These are phyloP conservation scores for Blumeriella jaapii DNA, from an alignment of 2,329 filamentous ascomycete species.

Conservation along the genomic window DNA sequence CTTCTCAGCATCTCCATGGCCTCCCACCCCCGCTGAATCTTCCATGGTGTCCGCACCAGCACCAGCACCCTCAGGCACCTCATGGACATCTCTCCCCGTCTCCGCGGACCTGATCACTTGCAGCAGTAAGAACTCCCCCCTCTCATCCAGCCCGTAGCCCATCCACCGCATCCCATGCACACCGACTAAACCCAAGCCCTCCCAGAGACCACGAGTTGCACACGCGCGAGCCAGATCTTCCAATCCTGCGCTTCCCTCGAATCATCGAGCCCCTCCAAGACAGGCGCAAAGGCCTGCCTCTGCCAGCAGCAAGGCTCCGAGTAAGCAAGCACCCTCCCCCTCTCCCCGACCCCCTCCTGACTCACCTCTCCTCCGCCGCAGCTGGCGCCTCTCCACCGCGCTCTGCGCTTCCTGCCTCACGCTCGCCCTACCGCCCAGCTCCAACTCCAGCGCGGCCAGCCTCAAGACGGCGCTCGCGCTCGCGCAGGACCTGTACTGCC, in stretches of 20 bases:
- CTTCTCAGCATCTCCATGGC: background rate
- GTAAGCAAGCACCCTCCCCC: background rate
- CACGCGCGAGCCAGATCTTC: too few relatives aligned
- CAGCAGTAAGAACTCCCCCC: background rate
- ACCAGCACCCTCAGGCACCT: background rate
- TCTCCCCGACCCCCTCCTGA: background rate
- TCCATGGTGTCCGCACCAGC: background rate
- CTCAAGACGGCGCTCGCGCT: background rate
- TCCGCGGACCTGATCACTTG: background rate
- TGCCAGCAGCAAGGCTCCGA: slow-evolving; percentile 1
- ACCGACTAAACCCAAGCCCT: background rate
- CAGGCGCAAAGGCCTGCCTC: slow-evolving; percentile 4
- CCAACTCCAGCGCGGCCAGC: background rate
- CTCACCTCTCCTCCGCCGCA: background rate
- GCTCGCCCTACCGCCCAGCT: background rate
- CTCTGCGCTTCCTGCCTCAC: slow-evolving; percentile 1
- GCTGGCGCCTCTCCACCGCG: slow-evolving; percentile 1
- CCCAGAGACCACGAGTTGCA: too few relatives aligned
- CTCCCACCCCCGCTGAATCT: too few relatives aligned
- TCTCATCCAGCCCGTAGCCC: background rate
- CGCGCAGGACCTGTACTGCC: background rate
- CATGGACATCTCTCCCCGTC: slow-evolving; percentile 1
- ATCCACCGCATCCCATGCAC: background rate
- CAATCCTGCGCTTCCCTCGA: too few relatives aligned
- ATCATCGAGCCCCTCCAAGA: too few relatives aligned